A percentile compares a stretch with the other conserved stretches of the same genome.
Evolutionary conservation across 2,329 filamentous ascomycete species (phyloP).

Genomic region (Botrytis paeoniae): DNA sequence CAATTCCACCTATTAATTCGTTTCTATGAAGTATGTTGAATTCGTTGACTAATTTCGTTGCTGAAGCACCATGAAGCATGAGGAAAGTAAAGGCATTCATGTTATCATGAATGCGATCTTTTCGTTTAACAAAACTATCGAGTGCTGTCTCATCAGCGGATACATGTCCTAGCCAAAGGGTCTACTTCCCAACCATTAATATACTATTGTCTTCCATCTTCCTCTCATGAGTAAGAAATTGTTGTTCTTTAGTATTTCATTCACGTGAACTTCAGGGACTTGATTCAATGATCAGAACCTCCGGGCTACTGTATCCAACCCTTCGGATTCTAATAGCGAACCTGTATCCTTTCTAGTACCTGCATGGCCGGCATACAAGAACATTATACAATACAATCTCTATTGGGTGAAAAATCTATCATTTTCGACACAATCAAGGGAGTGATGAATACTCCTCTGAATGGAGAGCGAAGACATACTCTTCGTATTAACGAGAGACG

Average conservation of each 20-base stretch:
- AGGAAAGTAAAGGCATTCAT: no score
- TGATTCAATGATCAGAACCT: neutral
- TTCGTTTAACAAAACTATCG: neutral
- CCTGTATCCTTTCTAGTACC: neutral
- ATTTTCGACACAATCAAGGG: neutral
- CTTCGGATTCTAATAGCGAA: neutral
- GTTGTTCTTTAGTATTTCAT: neutral
- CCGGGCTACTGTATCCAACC: neutral
- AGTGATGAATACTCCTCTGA: neutral
- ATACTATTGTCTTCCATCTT: neutral
- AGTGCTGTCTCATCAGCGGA: neutral
- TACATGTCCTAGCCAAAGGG: neutral
- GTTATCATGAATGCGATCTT: neutral
- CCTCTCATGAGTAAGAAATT: no score
- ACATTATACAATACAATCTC: neutral
- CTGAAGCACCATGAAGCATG: neutral
- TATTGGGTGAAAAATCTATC: rapidly evolving
- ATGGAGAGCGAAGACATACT: neutral
- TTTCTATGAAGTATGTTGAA: neutral
- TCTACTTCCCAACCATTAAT: neutral
- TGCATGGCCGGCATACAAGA: neutral
- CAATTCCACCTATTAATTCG: neutral
- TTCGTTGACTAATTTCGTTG: neutral
- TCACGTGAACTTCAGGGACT: neutral
- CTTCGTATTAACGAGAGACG: neutral